Conservation (phyloP, 108 stramenopile genomes). For the Skeletonema grethae region DNA sequence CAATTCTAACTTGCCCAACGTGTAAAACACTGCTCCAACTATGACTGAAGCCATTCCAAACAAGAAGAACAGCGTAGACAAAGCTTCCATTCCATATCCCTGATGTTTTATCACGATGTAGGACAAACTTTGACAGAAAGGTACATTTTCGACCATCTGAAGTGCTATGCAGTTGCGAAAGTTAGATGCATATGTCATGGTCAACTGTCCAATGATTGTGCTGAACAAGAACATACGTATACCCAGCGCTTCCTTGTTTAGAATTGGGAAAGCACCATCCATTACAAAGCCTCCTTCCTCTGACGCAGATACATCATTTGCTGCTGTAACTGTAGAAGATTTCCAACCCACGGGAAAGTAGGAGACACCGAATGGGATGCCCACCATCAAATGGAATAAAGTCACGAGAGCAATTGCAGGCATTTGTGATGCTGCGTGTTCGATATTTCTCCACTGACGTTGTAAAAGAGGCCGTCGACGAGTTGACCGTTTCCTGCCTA, state of each 20-base stretch:
- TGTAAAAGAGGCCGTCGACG: slow-evolving; percentile 13
- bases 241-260: slow-evolving; percentile 76
- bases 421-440: slow-evolving; percentile 40
- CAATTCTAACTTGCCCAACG: slow-evolving; percentile 65
- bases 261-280: slow-evolving; percentile 43
- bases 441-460: slow-evolving; percentile 4
- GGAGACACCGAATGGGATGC: slow-evolving; percentile 74
- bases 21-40: slow-evolving; percentile 71
- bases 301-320: slow-evolving; percentile 9
- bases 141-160: slow-evolving; percentile 89
- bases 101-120: slow-evolving; percentile 60
- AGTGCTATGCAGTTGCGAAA: slow-evolving; percentile 72
- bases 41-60: slow-evolving; percentile 73
- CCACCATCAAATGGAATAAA: slow-evolving; percentile 71
- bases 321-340: slow-evolving; percentile 19
- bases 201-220: slow-evolving; percentile 71
- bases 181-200: slow-evolving; percentile 58
- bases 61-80: slow-evolving; percentile 78
- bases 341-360: slow-evolving; percentile 55
- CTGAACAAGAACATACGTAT: slow-evolving; percentile 82
- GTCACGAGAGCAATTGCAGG: slow-evolving; percentile 56
- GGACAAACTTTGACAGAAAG: slow-evolving; percentile 71
- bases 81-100: slow-evolving; percentile 67
- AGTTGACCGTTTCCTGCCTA: neutral
- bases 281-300: slow-evolving; percentile 18